Base-by-base conservation (phyloP, 306 rosid species). In the Rosa lucieae region DNA sequence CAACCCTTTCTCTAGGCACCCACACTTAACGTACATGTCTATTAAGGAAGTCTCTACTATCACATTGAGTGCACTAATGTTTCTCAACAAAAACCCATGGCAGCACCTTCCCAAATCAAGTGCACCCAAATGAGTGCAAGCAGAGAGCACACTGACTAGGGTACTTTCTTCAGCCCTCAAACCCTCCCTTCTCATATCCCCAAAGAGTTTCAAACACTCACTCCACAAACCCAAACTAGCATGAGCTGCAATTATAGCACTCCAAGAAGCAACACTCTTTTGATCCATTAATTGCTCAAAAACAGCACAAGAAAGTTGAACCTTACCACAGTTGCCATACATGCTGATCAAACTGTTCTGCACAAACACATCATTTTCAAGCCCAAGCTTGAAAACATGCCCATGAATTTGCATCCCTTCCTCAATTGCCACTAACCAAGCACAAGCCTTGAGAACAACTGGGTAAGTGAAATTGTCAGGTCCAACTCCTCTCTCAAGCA, bases 21-120 rank as follows among this genome's bases (percentile, higher is more conserved):
- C 97, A 70, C 96, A 87, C 79, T 94, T 94, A 59, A 86, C 89
- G 73, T 94, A 94, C 98, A 92, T 90, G 72, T 92, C 96, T 75
- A 94, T 78, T 14, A 94, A 80, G 47, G 93, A 90, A 74, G 98
- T 94, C 82, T 84, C 75, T 62, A 94, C 96, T 48, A 89, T 84
- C 53, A 89, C 89, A 90, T 94, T 94, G 78, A 90, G 90, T 78
- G 86, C 88, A 71, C 75, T 83, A 63, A 92, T 86, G 78, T 89
- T 94, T 75, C 97, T 88, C 88, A 90, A 68, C 70, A 92, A 79
- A 29, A 84, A 82, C 12, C 88, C 98, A 82, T 94, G 98, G 44
- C 84, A 73, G 88, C 89, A 85, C 84, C 80, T 89, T 72, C 98
- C 98, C 83, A 87, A 76, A 83, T 82, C 72, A 69, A 89, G 83